Conservation (phyloP, 73 alveolate species). For the Diophrys sp. region DNA sequence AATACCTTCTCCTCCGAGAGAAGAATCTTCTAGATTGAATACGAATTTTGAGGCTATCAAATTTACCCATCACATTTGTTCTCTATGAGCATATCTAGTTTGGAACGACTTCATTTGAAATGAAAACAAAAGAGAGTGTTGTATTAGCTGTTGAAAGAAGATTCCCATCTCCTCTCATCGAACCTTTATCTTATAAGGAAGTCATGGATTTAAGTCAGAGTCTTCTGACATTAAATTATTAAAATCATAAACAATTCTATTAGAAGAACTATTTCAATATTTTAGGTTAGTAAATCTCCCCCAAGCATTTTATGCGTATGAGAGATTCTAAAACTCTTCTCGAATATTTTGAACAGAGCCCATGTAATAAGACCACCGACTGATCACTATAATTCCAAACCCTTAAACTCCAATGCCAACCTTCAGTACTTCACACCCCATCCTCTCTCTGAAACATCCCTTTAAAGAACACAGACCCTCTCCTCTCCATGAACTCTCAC, state of each 20-base stretch:
- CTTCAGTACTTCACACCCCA: slow-evolving; percentile 49
- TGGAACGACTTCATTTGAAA: slow-evolving; percentile 82
- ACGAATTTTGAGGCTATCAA: slow-evolving; percentile 92
- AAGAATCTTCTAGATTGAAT: slow-evolving; percentile 88
- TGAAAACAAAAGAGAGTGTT: slow-evolving; percentile 84
- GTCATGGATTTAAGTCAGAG: too few species aligned
- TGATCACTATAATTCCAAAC: not conserved
- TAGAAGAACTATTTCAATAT: not conserved
- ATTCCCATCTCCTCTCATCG: slow-evolving; percentile 78
- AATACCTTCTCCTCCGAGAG: slow-evolving; percentile 94
- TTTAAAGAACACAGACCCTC: slow-evolving; percentile 59
- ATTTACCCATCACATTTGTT: too few species aligned
- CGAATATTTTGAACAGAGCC: not conserved
- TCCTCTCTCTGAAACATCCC: slow-evolving; percentile 65
- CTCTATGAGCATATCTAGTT: slow-evolving; percentile 39
- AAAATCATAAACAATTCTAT: not conserved
- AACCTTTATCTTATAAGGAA: slow-evolving; percentile 73
- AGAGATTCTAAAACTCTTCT: not conserved
- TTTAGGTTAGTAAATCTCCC: not conserved
- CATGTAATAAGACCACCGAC: not conserved
- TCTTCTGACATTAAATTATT: too few species aligned
- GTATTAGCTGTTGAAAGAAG: slow-evolving; percentile 85
- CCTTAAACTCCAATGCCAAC: not conserved
- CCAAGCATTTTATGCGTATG: not conserved
- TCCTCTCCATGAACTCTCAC: slow-evolving; percentile 79